These are phyloP conservation scores for Collariella sp. DNA, from an alignment of 495 filamentous ascomycete genomes.

Conservation along the genomic window DNA sequence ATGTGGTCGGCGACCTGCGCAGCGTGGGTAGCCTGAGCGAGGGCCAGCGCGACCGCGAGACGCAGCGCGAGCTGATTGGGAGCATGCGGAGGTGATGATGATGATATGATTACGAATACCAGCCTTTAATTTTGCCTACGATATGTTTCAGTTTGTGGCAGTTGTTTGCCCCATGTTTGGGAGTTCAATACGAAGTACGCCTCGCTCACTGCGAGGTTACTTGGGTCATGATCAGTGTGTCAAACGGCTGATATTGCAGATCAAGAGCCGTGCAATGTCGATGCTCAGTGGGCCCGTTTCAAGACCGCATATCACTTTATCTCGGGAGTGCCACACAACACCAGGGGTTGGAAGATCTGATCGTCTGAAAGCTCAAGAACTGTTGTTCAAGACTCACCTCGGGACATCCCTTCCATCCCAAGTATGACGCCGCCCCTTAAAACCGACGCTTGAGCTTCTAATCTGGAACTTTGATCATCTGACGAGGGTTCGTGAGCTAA, in stretches of 20 bases:
- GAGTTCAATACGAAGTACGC: no score
- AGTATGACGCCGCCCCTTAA: no score
- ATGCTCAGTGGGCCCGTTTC: conserved; percentile 5
- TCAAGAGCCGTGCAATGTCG: not conserved
- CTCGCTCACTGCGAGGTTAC: no score
- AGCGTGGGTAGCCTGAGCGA: conserved; percentile 84
- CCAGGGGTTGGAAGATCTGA: not conserved
- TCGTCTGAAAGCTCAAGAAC: not conserved
- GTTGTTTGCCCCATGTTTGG: no score
- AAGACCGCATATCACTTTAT: not conserved
- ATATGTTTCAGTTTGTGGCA: no score
- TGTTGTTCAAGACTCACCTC: not conserved
- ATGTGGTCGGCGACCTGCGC: conserved; percentile 94
- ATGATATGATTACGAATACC: not conserved
- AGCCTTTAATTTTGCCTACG: no score
- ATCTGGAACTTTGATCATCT: no score
- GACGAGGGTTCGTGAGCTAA: no score
- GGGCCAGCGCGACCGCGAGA: conserved; percentile 72
- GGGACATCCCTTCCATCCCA: not conserved
- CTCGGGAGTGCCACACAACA: not conserved
- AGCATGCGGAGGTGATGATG: conserved; percentile 44
- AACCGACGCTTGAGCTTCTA: no score
- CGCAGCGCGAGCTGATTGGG: conserved; percentile 86
- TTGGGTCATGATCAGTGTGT: no score
- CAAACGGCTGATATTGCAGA: not conserved